These are phyloP conservation scores for Penicillium nordicum DNA, from an alignment of 2,329 filamentous ascomycete species.

Conservation along the genomic window DNA sequence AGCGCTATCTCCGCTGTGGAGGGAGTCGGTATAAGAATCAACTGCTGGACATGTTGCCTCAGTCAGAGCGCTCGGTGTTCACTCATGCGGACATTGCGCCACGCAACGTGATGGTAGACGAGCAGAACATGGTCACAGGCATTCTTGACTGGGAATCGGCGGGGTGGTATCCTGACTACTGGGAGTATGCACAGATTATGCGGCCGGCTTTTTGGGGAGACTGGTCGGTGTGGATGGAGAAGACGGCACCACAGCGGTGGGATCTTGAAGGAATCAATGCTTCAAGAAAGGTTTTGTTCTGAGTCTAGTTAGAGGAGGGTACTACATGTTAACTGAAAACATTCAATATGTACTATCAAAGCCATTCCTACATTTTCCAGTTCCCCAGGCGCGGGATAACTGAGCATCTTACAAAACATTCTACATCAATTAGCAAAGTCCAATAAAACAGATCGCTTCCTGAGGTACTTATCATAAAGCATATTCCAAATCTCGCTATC, in stretches of 20 bases:
- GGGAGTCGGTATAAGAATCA: conserved; percentile 20
- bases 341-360: too few species aligned
- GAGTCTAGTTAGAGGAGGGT: conserved; percentile 12
- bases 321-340: too few species aligned
- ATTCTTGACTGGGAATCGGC: conserved; percentile 44
- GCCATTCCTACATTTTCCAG: too few species aligned
- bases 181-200: conserved; percentile 40
- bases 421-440: too few species aligned
- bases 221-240: conserved; percentile 29
- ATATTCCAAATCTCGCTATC: too few species aligned
- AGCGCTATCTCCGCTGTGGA: conserved; percentile 25
- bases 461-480: too few species aligned
- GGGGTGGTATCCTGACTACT: conserved; percentile 43
- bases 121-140: conserved; percentile 23
- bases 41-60: conserved; percentile 23
- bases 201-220: conserved; percentile 23
- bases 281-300: conserved; percentile 34
- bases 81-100: conserved; percentile 35
- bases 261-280: conserved; percentile 27
- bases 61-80: conserved; percentile 27
- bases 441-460: too few species aligned
- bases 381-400: too few species aligned
- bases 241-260: conserved; percentile 26
- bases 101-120: conserved; percentile 34
- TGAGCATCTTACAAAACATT: too few species aligned